Evolutionary conservation across 1,284 basidiomycete genomes (phyloP).

Genomic region (Ustilago lituana): DNA sequence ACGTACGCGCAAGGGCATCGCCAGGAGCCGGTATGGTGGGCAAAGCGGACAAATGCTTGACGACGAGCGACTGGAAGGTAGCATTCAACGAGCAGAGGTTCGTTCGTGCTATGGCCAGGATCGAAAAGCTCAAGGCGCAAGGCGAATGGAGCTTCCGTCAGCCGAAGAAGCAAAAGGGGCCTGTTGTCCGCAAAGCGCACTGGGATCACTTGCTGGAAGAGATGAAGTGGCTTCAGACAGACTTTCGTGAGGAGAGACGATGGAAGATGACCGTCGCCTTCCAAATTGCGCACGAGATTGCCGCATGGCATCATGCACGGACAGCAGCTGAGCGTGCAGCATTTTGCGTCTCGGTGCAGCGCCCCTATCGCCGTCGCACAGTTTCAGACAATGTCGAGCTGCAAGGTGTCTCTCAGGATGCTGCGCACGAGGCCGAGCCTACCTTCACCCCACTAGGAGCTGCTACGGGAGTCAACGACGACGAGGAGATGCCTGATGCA

Average conservation of each 20-base stretch:
- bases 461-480: neutral
- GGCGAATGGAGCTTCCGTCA: constrained; percentile 93
- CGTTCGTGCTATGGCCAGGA: constrained; percentile 81
- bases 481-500: constrained; percentile 32
- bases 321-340: constrained; percentile 75
- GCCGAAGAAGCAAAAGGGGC: constrained; percentile 89
- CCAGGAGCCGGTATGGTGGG: constrained; percentile 63
- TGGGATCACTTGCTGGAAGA: constrained; percentile 97
- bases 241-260: constrained; percentile 90
- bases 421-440: neutral
- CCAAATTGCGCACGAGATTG: constrained; percentile 82
- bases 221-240: constrained; percentile 97
- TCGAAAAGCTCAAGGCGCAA: constrained; percentile 83
- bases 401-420: constrained; percentile 10
- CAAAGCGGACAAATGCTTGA: constrained; percentile 65
- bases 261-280: constrained; percentile 92
- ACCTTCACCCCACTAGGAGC: neutral
- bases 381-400: constrained; percentile 39
- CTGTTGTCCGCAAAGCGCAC: constrained; percentile 83
- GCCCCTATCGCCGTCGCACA: constrained; percentile 25
- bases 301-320: constrained; percentile 84
- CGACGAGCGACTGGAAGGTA: constrained; percentile 65
- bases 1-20: constrained; percentile 59
- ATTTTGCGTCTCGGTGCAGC: constrained; percentile 71
- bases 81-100: constrained; percentile 66